A percentile compares a stretch with the other conserved stretches of the same genome.
Evolutionary conservation across 2,329 filamentous ascomycete genomes (phyloP).

Genomic region (Xylariomycetidae sp.): DNA sequence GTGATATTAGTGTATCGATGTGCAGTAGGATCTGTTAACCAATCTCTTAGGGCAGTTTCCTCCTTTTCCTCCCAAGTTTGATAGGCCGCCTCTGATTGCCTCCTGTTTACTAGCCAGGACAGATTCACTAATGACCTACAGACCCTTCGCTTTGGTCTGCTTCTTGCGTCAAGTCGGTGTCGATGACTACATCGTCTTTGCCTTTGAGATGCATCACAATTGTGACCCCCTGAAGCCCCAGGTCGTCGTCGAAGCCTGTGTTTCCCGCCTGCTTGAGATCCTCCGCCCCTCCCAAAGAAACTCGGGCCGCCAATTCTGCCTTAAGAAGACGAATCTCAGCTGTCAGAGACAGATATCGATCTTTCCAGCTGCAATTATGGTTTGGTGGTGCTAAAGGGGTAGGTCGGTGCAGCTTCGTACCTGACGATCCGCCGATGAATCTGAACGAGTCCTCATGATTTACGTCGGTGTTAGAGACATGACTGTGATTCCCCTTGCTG

Average conservation of each 20-base stretch:
- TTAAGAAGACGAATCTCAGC: slow-evolving; percentile 38
- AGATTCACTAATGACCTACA: no score
- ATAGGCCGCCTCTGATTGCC: no score
- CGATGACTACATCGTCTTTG: slow-evolving; percentile 48
- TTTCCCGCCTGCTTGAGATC: slow-evolving; percentile 1
- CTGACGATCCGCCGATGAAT: slow-evolving; percentile 8
- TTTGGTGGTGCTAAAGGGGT: slow-evolving; percentile 31
- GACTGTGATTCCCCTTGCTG: no score
- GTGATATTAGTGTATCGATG: no score
- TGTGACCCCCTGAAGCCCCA: slow-evolving; percentile 44
- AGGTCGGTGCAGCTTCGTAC: slow-evolving; percentile 26
- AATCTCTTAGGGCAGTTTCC: no score
- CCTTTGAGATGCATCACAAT: slow-evolving; percentile 46
- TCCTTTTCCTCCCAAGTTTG: no score
- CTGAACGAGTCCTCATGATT: slow-evolving; percentile 1
- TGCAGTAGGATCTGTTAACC: no score
- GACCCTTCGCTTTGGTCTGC: no score
- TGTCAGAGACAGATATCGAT: slow-evolving; percentile 35
- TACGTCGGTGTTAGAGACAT: neutral
- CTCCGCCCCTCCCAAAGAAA: neutral
- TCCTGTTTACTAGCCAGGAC: no score
- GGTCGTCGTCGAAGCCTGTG: slow-evolving; percentile 26
- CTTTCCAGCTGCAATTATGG: slow-evolving; percentile 39
- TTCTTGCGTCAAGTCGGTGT: slow-evolving; percentile 37
- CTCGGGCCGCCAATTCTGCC: slow-evolving; percentile 28